Conservation (phyloP, 495 filamentous ascomycete species). For the Neurospora hispaniola region DNA sequence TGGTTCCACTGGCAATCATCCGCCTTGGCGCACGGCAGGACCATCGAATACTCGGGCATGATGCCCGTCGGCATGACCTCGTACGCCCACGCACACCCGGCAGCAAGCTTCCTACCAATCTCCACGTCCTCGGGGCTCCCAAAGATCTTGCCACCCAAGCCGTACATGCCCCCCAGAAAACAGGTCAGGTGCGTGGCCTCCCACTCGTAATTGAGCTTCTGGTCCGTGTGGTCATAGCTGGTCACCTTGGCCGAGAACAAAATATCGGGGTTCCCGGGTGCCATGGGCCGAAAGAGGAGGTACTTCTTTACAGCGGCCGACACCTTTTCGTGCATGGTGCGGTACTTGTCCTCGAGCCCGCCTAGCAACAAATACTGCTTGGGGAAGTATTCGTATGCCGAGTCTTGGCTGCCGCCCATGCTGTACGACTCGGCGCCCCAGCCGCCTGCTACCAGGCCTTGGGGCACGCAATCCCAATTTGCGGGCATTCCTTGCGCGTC, state of each 20-base stretch:
- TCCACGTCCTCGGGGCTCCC: slow-evolving; percentile 67
- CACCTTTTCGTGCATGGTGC: slow-evolving; percentile 64
- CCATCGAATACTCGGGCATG: slow-evolving; percentile 70
- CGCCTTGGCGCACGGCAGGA: slow-evolving; percentile 56
- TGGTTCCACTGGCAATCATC: slow-evolving; percentile 69
- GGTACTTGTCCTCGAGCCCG: slow-evolving; percentile 71
- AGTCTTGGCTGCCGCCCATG: slow-evolving; percentile 80
- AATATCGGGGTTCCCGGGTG: slow-evolving; percentile 60
- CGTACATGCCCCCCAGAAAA: slow-evolving; percentile 92
- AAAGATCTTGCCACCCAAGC: slow-evolving; percentile 80
- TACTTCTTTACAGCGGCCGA: slow-evolving; percentile 60
- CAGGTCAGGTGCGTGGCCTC: slow-evolving; percentile 75
- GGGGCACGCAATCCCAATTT: slow-evolving; percentile 42
- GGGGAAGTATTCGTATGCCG: slow-evolving; percentile 89
- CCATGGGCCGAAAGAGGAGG: slow-evolving; percentile 81
- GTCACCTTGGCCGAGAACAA: slow-evolving; percentile 54
- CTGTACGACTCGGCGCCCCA: slow-evolving; percentile 30
- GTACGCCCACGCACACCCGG: slow-evolving; percentile 94
- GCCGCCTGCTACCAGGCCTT: slow-evolving; percentile 35
- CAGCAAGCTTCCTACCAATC: slow-evolving; percentile 70
- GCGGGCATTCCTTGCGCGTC: slow-evolving; percentile 12
- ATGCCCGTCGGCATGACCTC: slow-evolving; percentile 70
- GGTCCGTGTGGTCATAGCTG: slow-evolving; percentile 27
- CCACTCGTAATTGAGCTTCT: slow-evolving; percentile 34
- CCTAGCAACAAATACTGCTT: slow-evolving; percentile 76